These are phyloP conservation scores for Phytophthora citrophthora DNA, from an alignment of 352 stramenopile genomes.

Conservation along the genomic window DNA sequence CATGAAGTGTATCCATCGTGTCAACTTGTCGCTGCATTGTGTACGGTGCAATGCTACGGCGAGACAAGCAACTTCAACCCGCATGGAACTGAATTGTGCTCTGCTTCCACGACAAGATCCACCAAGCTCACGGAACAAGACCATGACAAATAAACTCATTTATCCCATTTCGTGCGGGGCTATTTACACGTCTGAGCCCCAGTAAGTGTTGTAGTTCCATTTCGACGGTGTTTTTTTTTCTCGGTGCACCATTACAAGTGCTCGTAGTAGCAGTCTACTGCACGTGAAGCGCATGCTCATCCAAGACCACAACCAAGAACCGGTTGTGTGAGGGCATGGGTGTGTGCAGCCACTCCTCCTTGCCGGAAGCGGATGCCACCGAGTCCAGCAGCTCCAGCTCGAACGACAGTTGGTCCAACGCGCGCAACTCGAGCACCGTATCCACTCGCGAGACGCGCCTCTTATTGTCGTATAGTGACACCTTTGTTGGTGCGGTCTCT, in stretches of 20 bases:
- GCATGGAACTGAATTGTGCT: no score
- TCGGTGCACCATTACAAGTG: background rate
- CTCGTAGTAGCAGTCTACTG: background rate
- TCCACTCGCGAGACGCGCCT: slow-evolving; percentile 48
- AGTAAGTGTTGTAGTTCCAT: slow-evolving; percentile 12
- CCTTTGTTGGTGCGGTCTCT: slow-evolving; percentile 34
- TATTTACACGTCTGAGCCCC: slow-evolving; percentile 10
- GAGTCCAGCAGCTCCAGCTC: slow-evolving; percentile 24
- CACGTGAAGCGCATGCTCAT: slow-evolving; percentile 22
- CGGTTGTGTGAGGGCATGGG: slow-evolving; percentile 41
- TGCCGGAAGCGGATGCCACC: background rate
- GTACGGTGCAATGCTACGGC: slow-evolving; percentile 10
- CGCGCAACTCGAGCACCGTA: slow-evolving; percentile 31
- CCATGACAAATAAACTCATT: background rate
- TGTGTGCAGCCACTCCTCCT: slow-evolving; percentile 29
- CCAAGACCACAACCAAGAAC: slow-evolving; percentile 37
- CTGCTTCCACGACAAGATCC: no score
- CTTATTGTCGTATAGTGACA: slow-evolving; percentile 52
- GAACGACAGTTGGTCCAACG: slow-evolving; percentile 38
- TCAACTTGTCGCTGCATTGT: slow-evolving; percentile 5
- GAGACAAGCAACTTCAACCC: background rate
- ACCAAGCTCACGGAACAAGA: no score
- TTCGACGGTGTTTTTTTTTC: background rate
- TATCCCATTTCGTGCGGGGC: background rate
- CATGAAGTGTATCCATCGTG: slow-evolving; percentile 20